These are phyloP conservation scores for Trametes versicolor DNA, from an alignment of 1,284 basidiomycete species.

Conservation along the genomic window DNA sequence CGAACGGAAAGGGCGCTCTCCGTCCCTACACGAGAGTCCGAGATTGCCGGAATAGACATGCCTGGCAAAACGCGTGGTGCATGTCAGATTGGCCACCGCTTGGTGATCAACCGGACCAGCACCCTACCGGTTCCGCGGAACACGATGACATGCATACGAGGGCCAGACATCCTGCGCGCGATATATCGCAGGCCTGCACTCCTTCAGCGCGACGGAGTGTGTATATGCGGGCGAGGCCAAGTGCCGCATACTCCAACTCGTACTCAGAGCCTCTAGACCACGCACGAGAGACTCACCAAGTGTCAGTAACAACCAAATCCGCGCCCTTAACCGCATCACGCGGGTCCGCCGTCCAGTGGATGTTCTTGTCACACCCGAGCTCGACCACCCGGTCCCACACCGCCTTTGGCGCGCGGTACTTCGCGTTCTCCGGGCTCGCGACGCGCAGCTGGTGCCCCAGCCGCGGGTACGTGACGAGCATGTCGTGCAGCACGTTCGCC, in stretches of 20 bases:
- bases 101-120: too few relatives aligned
- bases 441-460: slow-evolving; percentile 90
- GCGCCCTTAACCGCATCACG: slow-evolving; percentile 89
- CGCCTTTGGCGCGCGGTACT: slow-evolving; percentile 79
- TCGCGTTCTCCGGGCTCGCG: slow-evolving; percentile 73
- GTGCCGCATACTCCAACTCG: too few relatives aligned
- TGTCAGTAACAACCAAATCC: slow-evolving; percentile 95
- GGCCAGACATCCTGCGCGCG: neutral
- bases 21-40: too few relatives aligned
- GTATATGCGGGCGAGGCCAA: too few relatives aligned
- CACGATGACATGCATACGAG: too few relatives aligned
- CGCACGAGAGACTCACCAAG: slow-evolving; percentile 68
- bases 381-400: slow-evolving; percentile 85
- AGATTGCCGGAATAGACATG: too few relatives aligned
- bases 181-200: neutral
- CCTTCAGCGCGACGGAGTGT: too few relatives aligned
- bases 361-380: slow-evolving; percentile 74
- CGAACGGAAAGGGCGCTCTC: too few relatives aligned
- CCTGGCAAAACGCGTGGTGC: too few relatives aligned
- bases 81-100: too few relatives aligned
- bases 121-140: too few relatives aligned
- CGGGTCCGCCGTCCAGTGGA: slow-evolving; percentile 84
- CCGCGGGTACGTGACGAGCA: slow-evolving; percentile 94
- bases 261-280: neutral
- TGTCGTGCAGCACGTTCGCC: slow-evolving; percentile 97